Conservation (phyloP, 148 eudicot species). For the Rhododendron mucronatum region DNA sequence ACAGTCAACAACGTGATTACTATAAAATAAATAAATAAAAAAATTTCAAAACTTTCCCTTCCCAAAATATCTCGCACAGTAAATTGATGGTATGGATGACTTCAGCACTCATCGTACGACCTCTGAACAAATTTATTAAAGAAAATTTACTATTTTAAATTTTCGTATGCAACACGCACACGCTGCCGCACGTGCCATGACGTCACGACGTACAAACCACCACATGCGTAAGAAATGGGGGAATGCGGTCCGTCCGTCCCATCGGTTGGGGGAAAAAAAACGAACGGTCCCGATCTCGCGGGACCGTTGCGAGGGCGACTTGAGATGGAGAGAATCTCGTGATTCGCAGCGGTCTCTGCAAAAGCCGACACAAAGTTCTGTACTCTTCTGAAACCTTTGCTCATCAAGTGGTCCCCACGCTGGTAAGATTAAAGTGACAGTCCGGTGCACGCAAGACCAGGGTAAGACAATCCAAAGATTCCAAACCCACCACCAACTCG, state of each 20-base stretch:
- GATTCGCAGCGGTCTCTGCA: background rate
- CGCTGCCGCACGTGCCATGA: background rate
- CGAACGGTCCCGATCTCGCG: background rate
- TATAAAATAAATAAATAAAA: too few species aligned
- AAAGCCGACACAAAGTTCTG: slow-evolving; percentile 3
- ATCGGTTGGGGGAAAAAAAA: background rate
- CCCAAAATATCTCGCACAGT: too few species aligned
- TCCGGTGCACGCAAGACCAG: background rate
- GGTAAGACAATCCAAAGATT: background rate
- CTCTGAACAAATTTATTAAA: too few species aligned
- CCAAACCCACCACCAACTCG: too few species aligned
- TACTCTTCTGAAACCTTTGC: background rate
- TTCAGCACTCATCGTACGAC: too few species aligned
- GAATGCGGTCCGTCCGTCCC: background rate
- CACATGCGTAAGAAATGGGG: background rate
- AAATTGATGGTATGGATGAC: too few species aligned
- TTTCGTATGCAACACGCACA: background rate
- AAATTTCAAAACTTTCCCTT: too few species aligned
- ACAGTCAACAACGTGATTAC: too few species aligned
- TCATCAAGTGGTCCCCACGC: background rate
- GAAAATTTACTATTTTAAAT: too few species aligned
- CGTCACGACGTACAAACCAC: background rate
- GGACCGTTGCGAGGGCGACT: background rate
- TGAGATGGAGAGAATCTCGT: background rate
- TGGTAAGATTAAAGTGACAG: background rate